Percentiles rank a stretch among this genome's conserved stretches.
Conservation (phyloP, 2,329 filamentous ascomycete genomes). For the Apiospora aurea region DNA sequence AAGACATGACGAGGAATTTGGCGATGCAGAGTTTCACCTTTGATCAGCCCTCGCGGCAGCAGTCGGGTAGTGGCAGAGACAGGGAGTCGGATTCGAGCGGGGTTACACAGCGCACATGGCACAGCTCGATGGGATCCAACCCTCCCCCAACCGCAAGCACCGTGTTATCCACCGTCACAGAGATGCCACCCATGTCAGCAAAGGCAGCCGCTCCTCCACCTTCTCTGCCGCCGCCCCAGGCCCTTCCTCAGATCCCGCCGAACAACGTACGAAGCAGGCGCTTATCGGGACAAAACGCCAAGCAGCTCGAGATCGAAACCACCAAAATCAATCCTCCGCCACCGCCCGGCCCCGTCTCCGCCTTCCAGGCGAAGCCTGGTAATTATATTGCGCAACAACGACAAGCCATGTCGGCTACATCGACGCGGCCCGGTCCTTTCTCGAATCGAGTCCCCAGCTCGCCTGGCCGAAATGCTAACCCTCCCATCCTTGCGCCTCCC, state of each 20-base stretch:
- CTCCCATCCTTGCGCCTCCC: slow-evolving; percentile 30
- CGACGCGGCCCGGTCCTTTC: slow-evolving; percentile 43
- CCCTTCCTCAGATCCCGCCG: slow-evolving; percentile 53
- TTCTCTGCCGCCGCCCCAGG: slow-evolving; percentile 58
- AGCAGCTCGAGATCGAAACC: slow-evolving; percentile 91
- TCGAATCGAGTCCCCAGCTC: slow-evolving; percentile 46
- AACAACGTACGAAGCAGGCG: slow-evolving; percentile 74
- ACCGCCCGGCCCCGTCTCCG: slow-evolving; percentile 36
- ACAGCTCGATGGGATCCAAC: slow-evolving; percentile 79
- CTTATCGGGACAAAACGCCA: slow-evolving; percentile 80
- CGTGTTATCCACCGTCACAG: slow-evolving; percentile 75
- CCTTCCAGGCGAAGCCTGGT: slow-evolving; percentile 40
- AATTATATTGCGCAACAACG: slow-evolving; percentile 51
- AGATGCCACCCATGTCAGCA: slow-evolving; percentile 50
- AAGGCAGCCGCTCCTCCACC: slow-evolving; percentile 37
- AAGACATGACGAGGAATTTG: slow-evolving; percentile 88
- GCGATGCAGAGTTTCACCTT: slow-evolving; percentile 84
- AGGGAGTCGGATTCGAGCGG: slow-evolving; percentile 85
- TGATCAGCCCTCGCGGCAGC: slow-evolving; percentile 66
- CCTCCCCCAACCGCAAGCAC: slow-evolving; percentile 73
- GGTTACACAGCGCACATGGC: slow-evolving; percentile 79
- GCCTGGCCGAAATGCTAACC: slow-evolving; percentile 37
- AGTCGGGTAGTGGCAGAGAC: slow-evolving; percentile 66
- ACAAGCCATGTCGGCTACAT: slow-evolving; percentile 48
- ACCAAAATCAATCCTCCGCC: slow-evolving; percentile 40